Evolutionary conservation across 441 rosid species (phyloP).

Genomic region (Syzygium syzygioides): DNA sequence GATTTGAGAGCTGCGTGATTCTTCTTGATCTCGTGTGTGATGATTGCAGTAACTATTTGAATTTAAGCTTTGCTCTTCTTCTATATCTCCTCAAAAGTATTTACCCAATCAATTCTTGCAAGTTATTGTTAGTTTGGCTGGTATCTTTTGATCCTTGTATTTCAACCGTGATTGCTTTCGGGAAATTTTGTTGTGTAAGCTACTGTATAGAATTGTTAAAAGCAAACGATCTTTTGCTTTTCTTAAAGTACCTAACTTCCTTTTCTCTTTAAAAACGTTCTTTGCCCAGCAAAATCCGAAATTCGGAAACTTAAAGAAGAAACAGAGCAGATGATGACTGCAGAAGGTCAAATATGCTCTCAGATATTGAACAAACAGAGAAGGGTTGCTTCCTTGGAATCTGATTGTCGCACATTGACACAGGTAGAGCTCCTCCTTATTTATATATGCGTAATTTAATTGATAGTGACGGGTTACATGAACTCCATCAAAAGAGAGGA

Average conservation of each 20-base stretch:
- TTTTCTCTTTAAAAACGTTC: not conserved
- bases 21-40: not conserved
- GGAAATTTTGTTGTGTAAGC: not conserved
- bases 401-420: conserved; percentile 47
- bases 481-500: not conserved
- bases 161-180: not conserved
- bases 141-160: not conserved
- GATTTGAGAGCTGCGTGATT: not conserved
- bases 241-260: not conserved
- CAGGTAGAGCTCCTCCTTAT: conserved; percentile 30
- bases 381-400: conserved; percentile 43
- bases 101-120: not conserved
- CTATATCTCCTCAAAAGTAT: not conserved
- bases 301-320: conserved; percentile 37
- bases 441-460: not conserved
- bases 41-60: not conserved
- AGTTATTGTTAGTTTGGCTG: not conserved
- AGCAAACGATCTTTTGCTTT: not conserved
- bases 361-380: conserved; percentile 51
- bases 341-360: conserved; percentile 50
- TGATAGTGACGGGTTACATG: not conserved
- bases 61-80: not conserved
- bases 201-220: not conserved
- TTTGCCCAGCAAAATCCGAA: conserved; percentile 44
- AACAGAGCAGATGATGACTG: conserved; percentile 37